These are phyloP conservation scores for Alternaria arbusti DNA, from an alignment of 2,329 filamentous ascomycete species.

Conservation along the genomic window DNA sequence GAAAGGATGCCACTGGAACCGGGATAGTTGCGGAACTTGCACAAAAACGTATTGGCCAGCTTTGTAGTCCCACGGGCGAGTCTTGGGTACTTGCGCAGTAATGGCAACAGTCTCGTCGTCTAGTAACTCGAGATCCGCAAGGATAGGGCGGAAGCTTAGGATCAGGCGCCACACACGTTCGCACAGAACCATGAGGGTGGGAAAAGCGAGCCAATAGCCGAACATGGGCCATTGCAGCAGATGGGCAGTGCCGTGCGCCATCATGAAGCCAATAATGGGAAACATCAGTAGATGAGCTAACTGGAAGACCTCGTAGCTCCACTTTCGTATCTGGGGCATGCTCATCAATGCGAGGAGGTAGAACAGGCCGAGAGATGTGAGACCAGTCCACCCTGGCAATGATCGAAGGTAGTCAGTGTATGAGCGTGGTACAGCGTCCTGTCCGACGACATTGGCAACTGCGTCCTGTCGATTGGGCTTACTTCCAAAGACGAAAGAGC, in stretches of 20 bases:
- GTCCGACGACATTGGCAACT: slow-evolving; percentile 55
- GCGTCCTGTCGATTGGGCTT: slow-evolving; percentile 52
- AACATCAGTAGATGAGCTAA: slow-evolving; percentile 65
- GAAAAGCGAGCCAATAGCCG: slow-evolving; percentile 63
- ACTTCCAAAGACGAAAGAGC: slow-evolving; percentile 61
- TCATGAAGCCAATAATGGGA: slow-evolving; percentile 62
- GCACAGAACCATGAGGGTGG: slow-evolving; percentile 58
- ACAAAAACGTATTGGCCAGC: slow-evolving; percentile 66
- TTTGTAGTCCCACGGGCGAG: slow-evolving; percentile 60
- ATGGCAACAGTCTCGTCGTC: slow-evolving; percentile 62
- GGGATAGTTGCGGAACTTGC: slow-evolving; percentile 60
- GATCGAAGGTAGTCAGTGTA: slow-evolving; percentile 58
- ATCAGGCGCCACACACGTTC: slow-evolving; percentile 57
- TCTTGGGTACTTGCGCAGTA: slow-evolving; percentile 56
- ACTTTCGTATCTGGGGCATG: slow-evolving; percentile 58
- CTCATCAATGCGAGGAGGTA: slow-evolving; percentile 58
- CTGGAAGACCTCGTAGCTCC: slow-evolving; percentile 65
- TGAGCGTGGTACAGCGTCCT: slow-evolving; percentile 51
- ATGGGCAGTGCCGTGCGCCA: slow-evolving; percentile 60
- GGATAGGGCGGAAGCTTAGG: slow-evolving; percentile 58
- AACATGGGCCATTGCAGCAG: slow-evolving; percentile 64
- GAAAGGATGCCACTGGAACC: slow-evolving; percentile 67
- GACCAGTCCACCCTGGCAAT: slow-evolving; percentile 59
- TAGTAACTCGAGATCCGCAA: slow-evolving; percentile 57
- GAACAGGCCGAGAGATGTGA: slow-evolving; percentile 58